Evolutionary conservation across 2,329 filamentous ascomycete species (phyloP), one percentile per base, ranked within the genome.

Genomic region (Aureobasidium subglaciale): DNA sequence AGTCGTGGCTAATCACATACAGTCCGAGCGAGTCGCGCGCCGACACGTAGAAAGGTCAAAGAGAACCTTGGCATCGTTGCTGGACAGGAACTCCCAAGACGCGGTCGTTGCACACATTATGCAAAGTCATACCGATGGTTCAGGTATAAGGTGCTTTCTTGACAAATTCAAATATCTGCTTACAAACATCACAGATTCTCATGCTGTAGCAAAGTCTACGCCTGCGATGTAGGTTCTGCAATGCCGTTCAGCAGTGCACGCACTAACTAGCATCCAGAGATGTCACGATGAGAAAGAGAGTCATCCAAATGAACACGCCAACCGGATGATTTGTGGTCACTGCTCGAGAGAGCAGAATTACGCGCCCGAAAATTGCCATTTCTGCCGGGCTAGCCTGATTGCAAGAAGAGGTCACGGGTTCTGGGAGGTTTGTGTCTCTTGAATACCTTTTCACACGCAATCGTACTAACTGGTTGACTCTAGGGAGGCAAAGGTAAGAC

Each of bases 261-360:
- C n/a, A n/a, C n/a, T n/a, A n/a, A n/a, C n/a, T n/a, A n/a, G n/a
- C n/a, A n/a, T n/a, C n/a, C 20, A 40, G 64, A 81, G 79, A 72
- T 95, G 89, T 70, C 89, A 95, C 65, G 88, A 93, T 67, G 78
- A 73, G 15, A 78, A 73, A 9, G 82, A 84, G 62, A 84, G 86
- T 49, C 89, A 95, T 71, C 73, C 80, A 7, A 85, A 88, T 61
- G 89, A 93, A 71, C 89, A 88, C 78, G 89, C 89, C 7, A 89
- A 86, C 64, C 77, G 88, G 46, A 93, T 93, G 87, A 82, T 92
- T 32, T 92, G 87, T 57, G 72, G 64, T 30, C 34, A 43, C 15
- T 34, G 50, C 45, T 34, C 22, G 8, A 77, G 89, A 50, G 89
- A 95, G 74, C 88, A 92, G 72, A 84, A 84, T 61, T 95, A 89